Base-by-base conservation (phyloP, 192 early-diverging fungal genomes). In the Coemansia sp. region DNA sequence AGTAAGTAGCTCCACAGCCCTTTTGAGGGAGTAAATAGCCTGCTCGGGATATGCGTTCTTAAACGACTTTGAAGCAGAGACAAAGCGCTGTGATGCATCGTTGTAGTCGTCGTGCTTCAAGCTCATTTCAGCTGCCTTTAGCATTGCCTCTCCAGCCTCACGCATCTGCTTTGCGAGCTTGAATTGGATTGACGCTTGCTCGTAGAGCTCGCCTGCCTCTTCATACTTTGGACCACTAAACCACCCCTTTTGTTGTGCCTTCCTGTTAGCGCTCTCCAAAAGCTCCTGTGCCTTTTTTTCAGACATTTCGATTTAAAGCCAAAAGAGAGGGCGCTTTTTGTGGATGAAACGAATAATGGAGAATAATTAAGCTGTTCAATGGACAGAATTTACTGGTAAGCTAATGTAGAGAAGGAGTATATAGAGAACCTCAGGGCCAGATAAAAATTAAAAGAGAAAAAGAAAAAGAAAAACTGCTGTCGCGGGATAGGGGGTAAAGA, bases 61-160 rank as follows among this genome's bases (percentile, higher is more conserved):
- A 79, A 88, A 98, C 42, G 86, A 83, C 70, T 98, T 98, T 40
- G 97, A 84, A 5, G 96, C 97, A 54, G 91, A 89, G 42, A 96
- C 85, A 82, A 88, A 97, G 57, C 87, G 85, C 50, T 86, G 86
- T 0, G 94, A 85, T 4, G 96, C 94, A 70, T 99, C 96, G 76
- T 95, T 91, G 45, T 86, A 83, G 72, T 96, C 94, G 48, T 87
- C 84, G 38, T 89, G 76, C 64, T 91, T 87, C 40, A 91, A 72
- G 61, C 90, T 89, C 76, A 92, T 86, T 37, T 92, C 85, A 0
- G 94, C 95, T 37, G 96, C 92, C 58, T 89, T 87, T 64, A 88
- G 84, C 79, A 93, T 97, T 0, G 95, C 92, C 65, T 97, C 95
- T 69, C 98, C 98, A 22, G 95, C 93, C 71, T 97, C 95, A 67